Percentiles rank a stretch among this genome's conserved stretches.
Evolutionary conservation across 768 basidiomycete genomes (phyloP).

Genomic region (Boletus sp.): DNA sequence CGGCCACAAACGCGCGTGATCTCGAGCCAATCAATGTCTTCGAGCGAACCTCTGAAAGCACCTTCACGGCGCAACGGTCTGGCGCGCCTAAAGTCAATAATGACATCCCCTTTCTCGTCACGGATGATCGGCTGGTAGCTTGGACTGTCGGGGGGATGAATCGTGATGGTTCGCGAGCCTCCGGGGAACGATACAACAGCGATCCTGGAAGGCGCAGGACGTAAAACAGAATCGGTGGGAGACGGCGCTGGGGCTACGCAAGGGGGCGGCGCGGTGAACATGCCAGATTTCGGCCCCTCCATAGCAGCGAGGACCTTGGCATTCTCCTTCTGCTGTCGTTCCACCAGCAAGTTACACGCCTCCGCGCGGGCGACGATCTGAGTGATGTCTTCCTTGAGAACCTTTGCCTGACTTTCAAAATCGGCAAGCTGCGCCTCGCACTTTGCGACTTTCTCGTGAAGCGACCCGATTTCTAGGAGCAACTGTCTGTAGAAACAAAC

Average conservation of each 20-base stretch:
- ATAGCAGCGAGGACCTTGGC: neutral
- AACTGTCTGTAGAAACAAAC: slow-evolving; percentile 4
- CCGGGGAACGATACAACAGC: slow-evolving; percentile 21
- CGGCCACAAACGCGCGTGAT: slow-evolving; percentile 14
- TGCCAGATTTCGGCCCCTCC: neutral
- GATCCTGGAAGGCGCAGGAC: neutral
- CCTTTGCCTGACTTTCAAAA: neutral
- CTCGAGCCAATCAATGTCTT: slow-evolving; percentile 4
- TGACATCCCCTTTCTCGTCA: slow-evolving; percentile 17
- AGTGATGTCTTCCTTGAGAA: slow-evolving; percentile 8
- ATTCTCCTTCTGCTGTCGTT: slow-evolving; percentile 10
- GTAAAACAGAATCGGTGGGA: neutral
- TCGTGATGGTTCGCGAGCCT: slow-evolving; percentile 20
- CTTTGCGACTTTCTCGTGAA: slow-evolving; percentile 2
- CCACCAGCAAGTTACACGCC: neutral
- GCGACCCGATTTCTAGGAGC: slow-evolving; percentile 3
- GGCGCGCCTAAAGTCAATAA: slow-evolving; percentile 9
- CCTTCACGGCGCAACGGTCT: slow-evolving; percentile 21
- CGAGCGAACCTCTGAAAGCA: slow-evolving; percentile 15
- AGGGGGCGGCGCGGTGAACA: neutral
- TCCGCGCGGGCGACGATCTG: slow-evolving; percentile 3
- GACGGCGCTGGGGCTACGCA: neutral
- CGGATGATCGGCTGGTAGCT: slow-evolving; percentile 11
- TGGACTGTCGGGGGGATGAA: slow-evolving; percentile 19
- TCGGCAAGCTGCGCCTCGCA: slow-evolving; percentile 12